These are phyloP conservation scores for Alternaria brassicicola DNA, from an alignment of 2,329 filamentous ascomycete species.

Conservation along the genomic window DNA sequence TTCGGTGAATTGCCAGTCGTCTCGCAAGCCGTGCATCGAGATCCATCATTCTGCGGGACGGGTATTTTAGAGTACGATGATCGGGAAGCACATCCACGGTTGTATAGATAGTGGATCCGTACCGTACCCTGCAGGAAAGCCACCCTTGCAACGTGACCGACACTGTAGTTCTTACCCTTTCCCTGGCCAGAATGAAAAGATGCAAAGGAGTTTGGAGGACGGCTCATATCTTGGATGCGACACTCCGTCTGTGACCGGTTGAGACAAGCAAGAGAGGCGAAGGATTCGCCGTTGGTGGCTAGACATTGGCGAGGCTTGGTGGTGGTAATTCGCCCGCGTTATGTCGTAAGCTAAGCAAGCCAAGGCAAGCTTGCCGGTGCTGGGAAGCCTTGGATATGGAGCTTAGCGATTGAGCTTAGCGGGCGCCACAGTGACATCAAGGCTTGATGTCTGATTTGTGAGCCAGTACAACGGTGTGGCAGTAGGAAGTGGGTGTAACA, in stretches of 20 bases:
- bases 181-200: neutral
- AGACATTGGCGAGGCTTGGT: conserved; percentile 13
- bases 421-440: conserved; percentile 15
- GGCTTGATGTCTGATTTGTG: neutral
- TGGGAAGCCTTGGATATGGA: conserved; percentile 3
- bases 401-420: conserved; percentile 12
- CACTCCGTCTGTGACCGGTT: neutral
- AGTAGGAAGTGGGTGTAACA: neutral
- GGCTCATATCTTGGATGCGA: neutral
- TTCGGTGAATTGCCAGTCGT: neutral
- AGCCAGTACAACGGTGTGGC: neutral
- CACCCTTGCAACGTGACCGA: neutral
- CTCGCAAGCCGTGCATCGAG: neutral
- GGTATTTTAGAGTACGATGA: neutral
- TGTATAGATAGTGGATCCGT: neutral
- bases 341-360: conserved; percentile 16
- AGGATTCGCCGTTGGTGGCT: neutral
- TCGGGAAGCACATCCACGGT: neutral
- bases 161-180: neutral
- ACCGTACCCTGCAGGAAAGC: neutral
- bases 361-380: conserved; percentile 10
- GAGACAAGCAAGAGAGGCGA: conserved; percentile 1
- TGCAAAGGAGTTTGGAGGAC: neutral
- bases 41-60: neutral
- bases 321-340: neutral